Conservation (phyloP, 139 green algal genomes). For the Chlorella vulgaris region DNA sequence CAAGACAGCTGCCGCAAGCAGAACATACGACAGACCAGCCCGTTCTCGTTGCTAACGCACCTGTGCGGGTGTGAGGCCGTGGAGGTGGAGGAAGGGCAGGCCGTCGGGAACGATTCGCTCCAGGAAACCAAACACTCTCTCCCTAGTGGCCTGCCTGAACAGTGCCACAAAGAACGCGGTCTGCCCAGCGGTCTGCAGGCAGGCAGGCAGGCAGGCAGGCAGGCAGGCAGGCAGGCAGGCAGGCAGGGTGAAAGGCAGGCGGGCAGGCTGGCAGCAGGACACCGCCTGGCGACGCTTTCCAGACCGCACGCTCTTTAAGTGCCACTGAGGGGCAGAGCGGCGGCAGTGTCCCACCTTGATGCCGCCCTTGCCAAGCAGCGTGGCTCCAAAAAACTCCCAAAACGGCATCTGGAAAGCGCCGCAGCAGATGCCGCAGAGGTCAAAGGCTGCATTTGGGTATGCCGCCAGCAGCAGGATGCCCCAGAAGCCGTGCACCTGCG, state of each 20-base stretch:
- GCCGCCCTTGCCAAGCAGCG: slow-evolving; percentile 84
- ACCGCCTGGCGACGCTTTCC: too few species aligned
- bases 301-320: too few species aligned
- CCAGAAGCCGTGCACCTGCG: slow-evolving; percentile 77
- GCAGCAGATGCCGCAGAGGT: slow-evolving; percentile 93
- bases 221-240: background rate
- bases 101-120: slow-evolving; percentile 47
- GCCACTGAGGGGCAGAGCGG: too few species aligned
- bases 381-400: slow-evolving; percentile 90
- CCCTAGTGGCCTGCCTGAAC: slow-evolving; percentile 67
- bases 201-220: background rate
- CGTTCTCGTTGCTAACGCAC: background rate
- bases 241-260: background rate
- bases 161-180: slow-evolving; percentile 67
- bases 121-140: slow-evolving; percentile 59
- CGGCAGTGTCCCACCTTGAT: slow-evolving; percentile 77
- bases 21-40: too few species aligned
- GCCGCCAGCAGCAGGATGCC: slow-evolving; percentile 89
- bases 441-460: slow-evolving; percentile 91
- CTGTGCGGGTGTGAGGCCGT: slow-evolving; percentile 31
- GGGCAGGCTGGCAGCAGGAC: background rate
- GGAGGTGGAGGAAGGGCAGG: slow-evolving; percentile 51
- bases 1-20: too few species aligned
- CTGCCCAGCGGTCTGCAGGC: slow-evolving; percentile 27
- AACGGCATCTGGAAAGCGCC: slow-evolving; percentile 93